Evolutionary conservation across 352 stramenopile species (phyloP), one percentile per base, ranked within the genome.

Genomic region (Globisporangium recalcitrans): DNA sequence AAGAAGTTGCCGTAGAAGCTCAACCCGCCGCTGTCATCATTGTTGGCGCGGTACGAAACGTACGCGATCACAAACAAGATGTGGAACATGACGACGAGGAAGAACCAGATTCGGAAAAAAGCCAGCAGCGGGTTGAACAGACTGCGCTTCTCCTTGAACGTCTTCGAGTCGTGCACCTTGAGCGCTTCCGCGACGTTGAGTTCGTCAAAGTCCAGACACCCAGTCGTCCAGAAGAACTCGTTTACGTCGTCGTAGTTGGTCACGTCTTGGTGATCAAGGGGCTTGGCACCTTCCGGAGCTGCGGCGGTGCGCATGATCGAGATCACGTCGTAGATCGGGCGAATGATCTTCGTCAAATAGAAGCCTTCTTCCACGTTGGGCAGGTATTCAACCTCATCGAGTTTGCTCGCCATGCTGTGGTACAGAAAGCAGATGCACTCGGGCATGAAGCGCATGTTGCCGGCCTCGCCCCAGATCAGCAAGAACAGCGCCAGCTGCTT

Each of bases 201-300:
- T 54, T 90, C 81, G 49, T 91, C 77, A 49, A 82, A 85, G 9
- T 86, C 69, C 2, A 95, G 77, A 62, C 87, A 96, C 27, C 67
- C 54, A 0, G 46, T 11, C 1, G 65, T 86, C 87, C 87, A 96
- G 58, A 96, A 96, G 68, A 92, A 96, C 69, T 96, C 87, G 70
- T 96, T 96, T 21, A 96, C 68, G 40, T 96, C 87, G 64, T 96
- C 87, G 58, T 96, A 96, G 66, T 96, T 96, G 44, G 72, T 91
- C 14, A 89, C 79, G 26, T 96, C 77, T 61, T 93, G 64, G 66
- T 96, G 85, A 62, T 96, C 87, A 14, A 90, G 67, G 0, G 77
- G 60, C 13, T 77, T 77, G 21, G 78, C 65, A 0, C 71, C 75
- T 36, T 80, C 65, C 0, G 73, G 72, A 2, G 71, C 74, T 2